A percentile compares a stretch with the other conserved stretches of the same genome.
Evolutionary conservation across 192 early-diverging fungal genomes (phyloP).

Genomic region (Umbelopsis sp.): DNA sequence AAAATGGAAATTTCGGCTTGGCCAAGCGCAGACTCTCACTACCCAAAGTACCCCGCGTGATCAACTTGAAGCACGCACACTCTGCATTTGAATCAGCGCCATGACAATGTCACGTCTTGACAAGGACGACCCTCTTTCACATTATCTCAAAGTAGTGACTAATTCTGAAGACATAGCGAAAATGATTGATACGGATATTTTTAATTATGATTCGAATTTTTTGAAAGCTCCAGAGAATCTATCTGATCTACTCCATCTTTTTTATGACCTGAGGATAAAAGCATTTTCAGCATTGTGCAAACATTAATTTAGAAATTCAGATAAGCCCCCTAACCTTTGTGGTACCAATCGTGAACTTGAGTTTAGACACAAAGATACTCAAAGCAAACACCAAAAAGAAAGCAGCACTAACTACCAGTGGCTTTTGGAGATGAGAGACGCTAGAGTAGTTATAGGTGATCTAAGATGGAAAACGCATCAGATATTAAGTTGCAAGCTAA

Average conservation of each 20-base stretch:
- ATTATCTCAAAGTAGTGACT: background rate
- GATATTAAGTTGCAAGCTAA: background rate
- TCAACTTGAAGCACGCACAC: no score
- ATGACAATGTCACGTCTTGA: no score
- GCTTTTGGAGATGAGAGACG: conserved; percentile 61
- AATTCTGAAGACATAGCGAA: no score
- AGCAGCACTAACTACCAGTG: conserved; percentile 51
- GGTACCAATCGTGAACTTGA: conserved; percentile 58
- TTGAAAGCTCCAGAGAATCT: background rate
- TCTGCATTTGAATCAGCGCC: no score
- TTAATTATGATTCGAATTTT: background rate
- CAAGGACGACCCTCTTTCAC: no score
- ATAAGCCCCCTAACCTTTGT: conserved; percentile 30
- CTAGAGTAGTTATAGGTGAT: conserved; percentile 58
- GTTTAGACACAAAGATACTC: conserved; percentile 55
- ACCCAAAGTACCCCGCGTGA: no score
- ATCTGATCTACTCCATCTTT: conserved; percentile 7
- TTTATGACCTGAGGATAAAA: background rate
- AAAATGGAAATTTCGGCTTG: no score
- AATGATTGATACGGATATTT: background rate
- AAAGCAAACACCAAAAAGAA: conserved; percentile 60
- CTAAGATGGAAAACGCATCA: conserved; percentile 3
- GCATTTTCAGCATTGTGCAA: background rate
- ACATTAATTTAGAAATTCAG: background rate
- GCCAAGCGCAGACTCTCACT: no score